Base-by-base conservation (phyloP, 1,284 basidiomycete genomes). In the Rhizoctonia solani region DNA sequence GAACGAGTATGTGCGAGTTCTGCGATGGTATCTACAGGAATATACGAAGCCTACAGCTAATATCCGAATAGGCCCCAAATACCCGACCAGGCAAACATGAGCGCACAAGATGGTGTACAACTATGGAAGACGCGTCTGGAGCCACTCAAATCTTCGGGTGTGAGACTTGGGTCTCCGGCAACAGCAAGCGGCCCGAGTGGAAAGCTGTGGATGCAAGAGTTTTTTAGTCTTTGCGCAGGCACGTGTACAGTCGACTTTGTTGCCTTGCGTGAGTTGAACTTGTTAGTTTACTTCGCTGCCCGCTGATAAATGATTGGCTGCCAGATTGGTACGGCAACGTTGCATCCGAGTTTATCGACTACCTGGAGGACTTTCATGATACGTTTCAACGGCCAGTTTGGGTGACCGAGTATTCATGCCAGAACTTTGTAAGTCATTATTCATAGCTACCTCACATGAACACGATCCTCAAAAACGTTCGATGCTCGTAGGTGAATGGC, bases 381-480 rank as follows among this genome's bases (percentile, higher is more conserved):
- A 78, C 78, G 0, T 90, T 85, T 74, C 71, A 77, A 25, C 73
- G 76, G 63, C 78, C 79, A 14, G 79, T 93, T 65, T 82, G 80
- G 81, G 76, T 89, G 61, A 91, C 89, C 3, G 91, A 92, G 75
- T 85, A 83, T 73, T 88, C 86, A 70, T 85, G 84, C 77, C 79
- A 79, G 73, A 79, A 80, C 71, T 80, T 77, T 71, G 67, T 68
- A n/a, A 14, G 5, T 23, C 1, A 8, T 8, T 30, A 29, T 5
- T 14, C 6, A 67, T 19, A 13, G n/a, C 4, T n/a, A n/a, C n/a
- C n/a, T n/a, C n/a, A n/a, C n/a, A n/a, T n/a, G n/a, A n/a, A n/a
- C n/a, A n/a, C n/a, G n/a, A n/a, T n/a, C n/a, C n/a, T n/a, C n/a
- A n/a, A n/a, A 3, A n/a, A 44, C 11, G n/a, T 16, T 59, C 32